phyloP scores from a whole-genome alignment of 2,329 filamentous ascomycete genomes.

The Colletotrichum theobromicola region DNA sequence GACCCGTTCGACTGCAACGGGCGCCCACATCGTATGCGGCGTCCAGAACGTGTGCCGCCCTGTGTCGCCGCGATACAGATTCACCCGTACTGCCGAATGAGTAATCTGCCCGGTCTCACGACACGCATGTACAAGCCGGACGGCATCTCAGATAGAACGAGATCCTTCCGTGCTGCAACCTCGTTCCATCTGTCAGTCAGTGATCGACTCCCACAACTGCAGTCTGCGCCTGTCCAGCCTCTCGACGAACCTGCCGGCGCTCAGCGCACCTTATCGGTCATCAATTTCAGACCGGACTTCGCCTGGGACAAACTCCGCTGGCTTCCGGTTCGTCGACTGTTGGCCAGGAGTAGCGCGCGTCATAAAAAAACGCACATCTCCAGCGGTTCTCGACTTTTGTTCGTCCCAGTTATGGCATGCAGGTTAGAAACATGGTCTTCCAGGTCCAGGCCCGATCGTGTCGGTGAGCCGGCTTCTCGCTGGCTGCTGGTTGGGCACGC shows the following conservation, averaged over 20 bases:
- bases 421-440: background rate
- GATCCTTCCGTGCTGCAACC: background rate
- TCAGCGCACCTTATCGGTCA: background rate
- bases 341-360: background rate
- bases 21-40: background rate
- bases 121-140: background rate
- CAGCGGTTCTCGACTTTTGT: background rate
- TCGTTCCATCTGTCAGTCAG: background rate
- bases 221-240: background rate
- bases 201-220: background rate
- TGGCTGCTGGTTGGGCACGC: background rate
- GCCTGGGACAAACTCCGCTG: background rate
- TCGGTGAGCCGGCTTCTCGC: background rate
- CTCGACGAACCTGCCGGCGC: background rate
- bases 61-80: background rate
- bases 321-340: background rate
- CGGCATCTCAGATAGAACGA: background rate
- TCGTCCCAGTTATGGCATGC: background rate
- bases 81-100: background rate
- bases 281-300: conserved; percentile 5
- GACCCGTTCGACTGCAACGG: background rate
- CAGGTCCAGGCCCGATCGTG: background rate
- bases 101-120: background rate
- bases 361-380: background rate
- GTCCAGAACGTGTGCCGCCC: background rate